Percentiles rank a stretch among this genome's conserved stretches.
Evolutionary conservation across 2,329 filamentous ascomycete species (phyloP).

Genomic region (Lecanicillium sp.): DNA sequence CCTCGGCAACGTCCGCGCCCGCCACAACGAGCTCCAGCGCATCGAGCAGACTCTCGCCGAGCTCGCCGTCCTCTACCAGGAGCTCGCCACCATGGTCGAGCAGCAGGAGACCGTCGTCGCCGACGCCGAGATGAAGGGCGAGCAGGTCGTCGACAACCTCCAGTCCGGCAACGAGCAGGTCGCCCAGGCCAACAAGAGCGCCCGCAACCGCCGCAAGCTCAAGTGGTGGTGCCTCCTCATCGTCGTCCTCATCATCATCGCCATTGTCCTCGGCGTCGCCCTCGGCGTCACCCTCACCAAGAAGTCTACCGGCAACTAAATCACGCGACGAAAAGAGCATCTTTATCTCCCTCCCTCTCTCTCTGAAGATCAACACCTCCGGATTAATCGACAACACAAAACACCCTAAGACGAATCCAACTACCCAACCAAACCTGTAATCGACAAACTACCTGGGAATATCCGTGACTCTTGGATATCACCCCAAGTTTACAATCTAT

Average conservation of each 20-base stretch:
- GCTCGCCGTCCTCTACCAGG: constrained; percentile 63
- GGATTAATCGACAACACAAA: no score
- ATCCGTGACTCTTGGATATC: no score
- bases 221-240: constrained; percentile 76
- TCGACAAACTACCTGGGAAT: not conserved
- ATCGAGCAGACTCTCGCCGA: constrained; percentile 72
- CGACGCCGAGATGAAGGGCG: constrained; percentile 58
- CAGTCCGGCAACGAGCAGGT: constrained; percentile 65
- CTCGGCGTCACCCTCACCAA: constrained; percentile 41
- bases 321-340: no score
- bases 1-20: constrained; percentile 71
- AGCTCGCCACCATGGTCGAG: constrained; percentile 68
- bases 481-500: no score
- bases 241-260: constrained; percentile 50
- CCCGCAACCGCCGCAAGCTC: constrained; percentile 62
- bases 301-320: not conserved
- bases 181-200: constrained; percentile 59
- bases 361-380: no score
- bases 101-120: constrained; percentile 61
- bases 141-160: constrained; percentile 59
- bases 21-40: constrained; percentile 75
- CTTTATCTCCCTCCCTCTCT: no score
- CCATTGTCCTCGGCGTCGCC: constrained; percentile 48
- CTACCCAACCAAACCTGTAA: no score
- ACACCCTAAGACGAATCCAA: no score